Evolutionary conservation across 768 basidiomycete species (phyloP).

Genomic region (Naganishia kalamii): DNA sequence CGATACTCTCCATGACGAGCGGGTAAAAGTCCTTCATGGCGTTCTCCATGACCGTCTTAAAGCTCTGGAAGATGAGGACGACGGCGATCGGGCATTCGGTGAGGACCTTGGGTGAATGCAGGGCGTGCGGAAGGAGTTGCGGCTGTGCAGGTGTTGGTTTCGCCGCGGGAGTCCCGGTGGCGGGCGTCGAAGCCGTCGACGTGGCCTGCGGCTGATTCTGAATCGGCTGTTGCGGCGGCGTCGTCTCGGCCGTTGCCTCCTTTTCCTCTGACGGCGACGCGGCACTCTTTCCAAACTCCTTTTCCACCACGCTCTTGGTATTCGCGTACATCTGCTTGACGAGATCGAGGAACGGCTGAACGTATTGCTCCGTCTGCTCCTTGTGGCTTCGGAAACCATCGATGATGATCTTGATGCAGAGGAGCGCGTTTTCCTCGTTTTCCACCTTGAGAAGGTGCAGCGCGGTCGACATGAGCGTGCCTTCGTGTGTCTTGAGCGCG

Average conservation of each 20-base stretch:
- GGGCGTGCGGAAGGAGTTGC: constrained; percentile 64
- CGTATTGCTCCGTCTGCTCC: constrained; percentile 59
- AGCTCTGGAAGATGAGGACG: constrained; percentile 79
- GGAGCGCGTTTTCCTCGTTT: constrained; percentile 90
- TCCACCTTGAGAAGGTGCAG: constrained; percentile 75
- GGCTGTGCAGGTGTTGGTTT: constrained; percentile 21
- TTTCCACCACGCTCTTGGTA: constrained; percentile 64
- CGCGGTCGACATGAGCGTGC: constrained; percentile 69
- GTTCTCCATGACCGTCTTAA: constrained; percentile 60
- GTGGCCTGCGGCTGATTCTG: constrained; percentile 23
- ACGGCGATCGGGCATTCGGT: constrained; percentile 90
- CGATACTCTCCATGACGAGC: constrained; percentile 72
- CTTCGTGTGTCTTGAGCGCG: constrained; percentile 61
- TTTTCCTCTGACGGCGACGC: neutral
- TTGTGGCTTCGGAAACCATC: constrained; percentile 78
- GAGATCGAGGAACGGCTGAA: constrained; percentile 71
- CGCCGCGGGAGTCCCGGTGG: constrained; percentile 14
- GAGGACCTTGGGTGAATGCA: constrained; percentile 85
- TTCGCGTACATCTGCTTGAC: constrained; percentile 73
- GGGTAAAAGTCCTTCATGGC: constrained; percentile 65
- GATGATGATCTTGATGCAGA: constrained; percentile 82
- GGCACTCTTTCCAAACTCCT: constrained; percentile 59
- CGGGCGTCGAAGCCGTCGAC: constrained; percentile 25
- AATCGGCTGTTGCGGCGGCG: constrained; percentile 21
- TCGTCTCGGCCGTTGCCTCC: neutral